phyloP scores from a whole-genome alignment of 2,329 filamentous ascomycete genomes.

The Curvularia sp. region DNA sequence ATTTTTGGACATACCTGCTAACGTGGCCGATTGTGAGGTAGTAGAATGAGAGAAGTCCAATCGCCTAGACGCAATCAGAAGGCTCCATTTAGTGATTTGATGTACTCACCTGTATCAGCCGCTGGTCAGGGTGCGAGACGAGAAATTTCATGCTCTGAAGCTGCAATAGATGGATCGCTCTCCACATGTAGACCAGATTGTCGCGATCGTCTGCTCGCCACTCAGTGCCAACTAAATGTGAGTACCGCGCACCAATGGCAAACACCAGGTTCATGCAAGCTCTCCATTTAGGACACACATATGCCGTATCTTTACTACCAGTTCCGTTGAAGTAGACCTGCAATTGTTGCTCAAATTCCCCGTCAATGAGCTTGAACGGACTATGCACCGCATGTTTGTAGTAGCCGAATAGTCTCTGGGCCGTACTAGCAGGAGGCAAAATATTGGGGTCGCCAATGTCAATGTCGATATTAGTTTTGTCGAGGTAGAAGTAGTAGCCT shows the following conservation, averaged over 20 bases:
- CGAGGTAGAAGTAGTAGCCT: conserved; percentile 39
- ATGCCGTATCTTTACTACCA: conserved; percentile 1
- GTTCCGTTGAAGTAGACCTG: conserved; percentile 7
- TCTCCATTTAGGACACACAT: conserved; percentile 35
- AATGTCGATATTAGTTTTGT: conserved; percentile 26
- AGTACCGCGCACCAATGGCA: conserved; percentile 49
- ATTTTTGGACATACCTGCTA: conserved; percentile 43
- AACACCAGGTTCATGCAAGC: conserved; percentile 51
- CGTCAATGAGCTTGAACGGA: conserved; percentile 36
- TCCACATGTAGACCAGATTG: conserved; percentile 46
- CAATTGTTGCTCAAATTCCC: conserved; percentile 19
- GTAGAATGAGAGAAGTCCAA: conserved; percentile 49
- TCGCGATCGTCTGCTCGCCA: conserved; percentile 33
- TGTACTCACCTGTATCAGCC: conserved; percentile 23
- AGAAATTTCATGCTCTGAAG: conserved; percentile 32
- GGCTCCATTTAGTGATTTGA: not conserved
- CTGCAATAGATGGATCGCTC: conserved; percentile 24
- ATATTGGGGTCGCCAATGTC: conserved; percentile 28
- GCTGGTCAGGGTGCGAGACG: conserved; percentile 33
- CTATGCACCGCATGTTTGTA: conserved; percentile 39
- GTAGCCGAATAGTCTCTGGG: conserved; percentile 35
- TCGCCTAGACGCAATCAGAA: conserved; percentile 34
- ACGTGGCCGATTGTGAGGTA: conserved; percentile 49
- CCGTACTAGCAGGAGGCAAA: conserved; percentile 37
- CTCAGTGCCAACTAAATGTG: conserved; percentile 34